A percentile compares a stretch with the other conserved stretches of the same genome.
These are phyloP conservation scores for Teratosphaeria gauchensis DNA, from an alignment of 2,329 filamentous ascomycete species.

Conservation along the genomic window DNA sequence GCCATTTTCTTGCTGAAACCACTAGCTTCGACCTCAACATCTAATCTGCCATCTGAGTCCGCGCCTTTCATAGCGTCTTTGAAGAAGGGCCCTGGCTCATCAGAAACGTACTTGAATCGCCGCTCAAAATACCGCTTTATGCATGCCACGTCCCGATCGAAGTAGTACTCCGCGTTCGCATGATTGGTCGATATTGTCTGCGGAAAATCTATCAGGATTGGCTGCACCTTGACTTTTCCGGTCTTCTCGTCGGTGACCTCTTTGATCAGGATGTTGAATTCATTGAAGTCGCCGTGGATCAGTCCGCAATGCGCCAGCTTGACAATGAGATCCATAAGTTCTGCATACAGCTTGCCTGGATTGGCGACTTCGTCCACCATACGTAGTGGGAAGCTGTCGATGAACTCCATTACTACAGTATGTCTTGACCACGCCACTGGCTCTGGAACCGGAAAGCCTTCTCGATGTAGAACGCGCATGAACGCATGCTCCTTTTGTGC, in stretches of 20 bases:
- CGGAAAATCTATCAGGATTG: slow-evolving; percentile 92
- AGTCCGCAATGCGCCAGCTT: slow-evolving; percentile 74
- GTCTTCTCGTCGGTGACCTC: slow-evolving; percentile 66
- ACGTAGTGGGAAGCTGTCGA: slow-evolving; percentile 84
- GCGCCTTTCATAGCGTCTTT: slow-evolving; percentile 69
- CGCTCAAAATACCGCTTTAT: slow-evolving; percentile 90
- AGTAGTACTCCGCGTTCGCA: slow-evolving; percentile 89
- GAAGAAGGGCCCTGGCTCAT: slow-evolving; percentile 76
- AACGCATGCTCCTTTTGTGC: slow-evolving; percentile 93
- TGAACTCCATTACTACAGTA: slow-evolving; percentile 89
- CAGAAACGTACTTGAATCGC: slow-evolving; percentile 76
- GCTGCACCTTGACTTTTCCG: slow-evolving; percentile 49
- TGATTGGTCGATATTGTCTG: slow-evolving; percentile 98
- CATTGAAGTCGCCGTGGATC: slow-evolving; percentile 98
- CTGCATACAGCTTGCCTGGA: slow-evolving; percentile 77
- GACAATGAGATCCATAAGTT: slow-evolving; percentile 79
- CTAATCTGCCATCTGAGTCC: slow-evolving; percentile 60
- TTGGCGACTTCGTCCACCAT: slow-evolving; percentile 79
- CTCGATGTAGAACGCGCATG: slow-evolving; percentile 74
- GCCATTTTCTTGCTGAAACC: slow-evolving; percentile 96
- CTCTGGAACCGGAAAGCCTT: slow-evolving; percentile 81
- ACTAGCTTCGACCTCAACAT: slow-evolving; percentile 81
- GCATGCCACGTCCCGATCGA: slow-evolving; percentile 90
- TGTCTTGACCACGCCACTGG: slow-evolving; percentile 85
- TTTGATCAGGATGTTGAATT: slow-evolving; percentile 95